Evolutionary conservation across 139 green algal genomes (phyloP), one percentile per base, ranked within the genome.

Genomic region (Astrephomene gubernaculifera): DNA sequence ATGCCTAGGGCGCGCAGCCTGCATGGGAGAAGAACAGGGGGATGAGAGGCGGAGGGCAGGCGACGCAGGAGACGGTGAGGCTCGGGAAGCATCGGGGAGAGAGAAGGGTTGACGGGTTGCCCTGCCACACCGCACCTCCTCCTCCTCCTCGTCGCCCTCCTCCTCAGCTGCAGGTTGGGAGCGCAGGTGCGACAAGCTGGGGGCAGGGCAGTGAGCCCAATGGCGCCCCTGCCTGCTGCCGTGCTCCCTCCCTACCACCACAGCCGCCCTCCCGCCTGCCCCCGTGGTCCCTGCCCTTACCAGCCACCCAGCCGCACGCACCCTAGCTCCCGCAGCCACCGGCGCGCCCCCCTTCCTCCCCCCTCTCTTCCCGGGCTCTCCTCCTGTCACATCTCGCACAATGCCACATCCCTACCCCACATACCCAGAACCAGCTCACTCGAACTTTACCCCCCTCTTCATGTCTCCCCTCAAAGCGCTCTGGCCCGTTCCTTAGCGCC

Each of bases 1-100:
- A 99, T 64, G 29, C 96, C 96, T 71, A 99, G 67, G 9, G 86
- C 68, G n/a, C 70, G 53, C 60, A 99, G 88, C 85, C 93, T 97
- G 91, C 21, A 49, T 2, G 3, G 21, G 19, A 19, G 25, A 71
- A 71, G 2, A 41, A 29, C 6, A 71, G 63, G 33, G 31, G 29
- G 63, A 57, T 12, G 14, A 17, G 49, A 17, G 17, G 12, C 17
- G 49, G 49, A 17, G 49, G 14, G 17, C 14, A 17, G 14, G 49
- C 12, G 49, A 17, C 14, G 12, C 17, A 17, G 14, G 17, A 57
- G 17, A 57, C 12, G 49, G 17, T 25, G 17, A 57, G 12, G 49
- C 49, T 57, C n/a, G n/a, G n/a, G n/a, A n/a, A n/a, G n/a, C 49
- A 57, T 17, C 17, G 49, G 49, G 49, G 49, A 12, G 17, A 17